phyloP scores from a whole-genome alignment of 139 green algal species.

The Pseudopediastrum boryanum region DNA sequence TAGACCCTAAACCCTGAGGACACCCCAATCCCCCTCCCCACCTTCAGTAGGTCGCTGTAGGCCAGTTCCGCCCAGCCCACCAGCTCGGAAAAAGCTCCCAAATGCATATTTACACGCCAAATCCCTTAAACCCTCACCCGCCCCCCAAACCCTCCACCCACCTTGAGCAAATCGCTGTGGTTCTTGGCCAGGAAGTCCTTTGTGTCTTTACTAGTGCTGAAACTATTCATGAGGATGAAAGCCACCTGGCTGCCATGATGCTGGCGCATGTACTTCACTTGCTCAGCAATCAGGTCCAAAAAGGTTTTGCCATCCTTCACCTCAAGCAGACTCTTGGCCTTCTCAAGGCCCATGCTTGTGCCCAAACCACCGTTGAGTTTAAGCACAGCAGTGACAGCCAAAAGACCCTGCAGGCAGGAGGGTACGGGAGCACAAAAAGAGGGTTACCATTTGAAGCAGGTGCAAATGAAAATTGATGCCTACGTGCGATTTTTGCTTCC shows the following conservation, averaged over 20 bases:
- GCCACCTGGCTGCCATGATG: constrained; percentile 65
- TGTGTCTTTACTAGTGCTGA: constrained; percentile 86
- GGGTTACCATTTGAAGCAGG: neutral
- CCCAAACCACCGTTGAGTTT: constrained; percentile 94
- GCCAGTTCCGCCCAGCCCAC: too few species aligned
- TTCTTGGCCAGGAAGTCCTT: constrained; percentile 64
- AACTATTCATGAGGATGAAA: constrained; percentile 95
- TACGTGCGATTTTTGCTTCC: too few species aligned
- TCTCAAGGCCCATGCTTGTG: constrained; percentile 93
- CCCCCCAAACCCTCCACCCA: too few species aligned
- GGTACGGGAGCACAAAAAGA: neutral
- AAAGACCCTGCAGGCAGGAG: constrained; percentile 43
- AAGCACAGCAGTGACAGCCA: constrained; percentile 83
- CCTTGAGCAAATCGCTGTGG: constrained; percentile 76
- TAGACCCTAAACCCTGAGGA: too few species aligned
- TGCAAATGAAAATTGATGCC: too few species aligned
- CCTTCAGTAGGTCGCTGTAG: too few species aligned
- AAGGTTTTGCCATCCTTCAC: constrained; percentile 91
- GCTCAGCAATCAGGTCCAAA: constrained; percentile 93
- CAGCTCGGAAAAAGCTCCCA: too few species aligned
- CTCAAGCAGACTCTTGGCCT: constrained; percentile 88
- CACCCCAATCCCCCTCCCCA: too few species aligned
- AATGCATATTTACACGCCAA: too few species aligned
- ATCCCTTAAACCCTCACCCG: too few species aligned
- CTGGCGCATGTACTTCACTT: constrained; percentile 85